Conservation (phyloP, 1,284 basidiomycete genomes). For the Cystobasidiaceae sp. region DNA sequence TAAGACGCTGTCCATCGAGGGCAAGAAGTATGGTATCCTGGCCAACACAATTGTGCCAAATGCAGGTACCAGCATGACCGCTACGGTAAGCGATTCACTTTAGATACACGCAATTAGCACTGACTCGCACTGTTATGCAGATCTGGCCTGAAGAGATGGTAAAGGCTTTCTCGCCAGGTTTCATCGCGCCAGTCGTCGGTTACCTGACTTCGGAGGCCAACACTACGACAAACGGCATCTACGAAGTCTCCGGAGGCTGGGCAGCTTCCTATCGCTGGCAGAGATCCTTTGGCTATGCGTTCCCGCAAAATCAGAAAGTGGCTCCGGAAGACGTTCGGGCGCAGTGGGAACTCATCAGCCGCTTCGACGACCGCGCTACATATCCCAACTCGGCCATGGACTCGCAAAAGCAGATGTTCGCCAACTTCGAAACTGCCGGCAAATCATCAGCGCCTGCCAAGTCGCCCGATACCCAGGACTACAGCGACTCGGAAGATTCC, state of each 20-base stretch:
- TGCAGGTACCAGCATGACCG: conserved; percentile 61
- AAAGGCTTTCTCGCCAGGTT: conserved; percentile 93
- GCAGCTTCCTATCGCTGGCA: conserved; percentile 91
- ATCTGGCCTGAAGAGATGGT: conserved; percentile 84
- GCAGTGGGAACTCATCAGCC: conserved; percentile 75
- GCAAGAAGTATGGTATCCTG: conserved; percentile 81
- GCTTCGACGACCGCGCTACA: conserved; percentile 60
- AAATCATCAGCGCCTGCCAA: conserved; percentile 51
- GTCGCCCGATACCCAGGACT: conserved; percentile 51
- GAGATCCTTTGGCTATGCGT: conserved; percentile 71
- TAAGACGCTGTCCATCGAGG: conserved; percentile 84
- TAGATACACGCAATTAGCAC: too few species aligned
- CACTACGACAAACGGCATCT: conserved; percentile 68
- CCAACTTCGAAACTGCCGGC: conserved; percentile 58
- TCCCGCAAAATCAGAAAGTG: conserved; percentile 68
- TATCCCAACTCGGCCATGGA: conserved; percentile 30
- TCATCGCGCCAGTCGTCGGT: conserved; percentile 82
- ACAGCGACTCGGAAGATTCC: conserved; percentile 77
- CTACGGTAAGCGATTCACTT: conserved; percentile 57
- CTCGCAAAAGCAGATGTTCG: conserved; percentile 56
- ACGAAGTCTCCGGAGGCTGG: conserved; percentile 91
- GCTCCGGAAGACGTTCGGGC: conserved; percentile 70
- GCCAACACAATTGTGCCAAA: conserved; percentile 59
- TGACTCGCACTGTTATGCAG: not conserved
- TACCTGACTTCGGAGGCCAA: conserved; percentile 81